Evolutionary conservation across 2,329 filamentous ascomycete species (phyloP), one percentile per base, ranked within the genome.

Genomic region (Botrytis porri): DNA sequence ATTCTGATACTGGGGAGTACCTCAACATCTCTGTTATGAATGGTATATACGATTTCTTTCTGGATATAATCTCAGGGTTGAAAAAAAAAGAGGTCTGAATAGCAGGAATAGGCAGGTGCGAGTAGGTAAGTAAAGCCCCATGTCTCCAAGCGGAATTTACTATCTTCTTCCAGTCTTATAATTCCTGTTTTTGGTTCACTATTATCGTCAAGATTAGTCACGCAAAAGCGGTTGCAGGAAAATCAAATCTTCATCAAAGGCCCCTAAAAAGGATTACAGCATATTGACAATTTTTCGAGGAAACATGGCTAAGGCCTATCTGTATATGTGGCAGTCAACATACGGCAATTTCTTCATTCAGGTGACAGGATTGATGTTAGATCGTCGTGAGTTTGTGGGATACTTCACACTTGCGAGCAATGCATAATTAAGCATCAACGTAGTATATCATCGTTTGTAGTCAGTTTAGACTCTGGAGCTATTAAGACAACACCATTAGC

Each of bases 261-360:
- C 0, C 12, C 12, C 6, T 12, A 1, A n/a, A 51, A 5, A 25
- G 12, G 0, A 51, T 25, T 1, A n/a, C 0, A n/a, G 25, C 14
- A 25, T 1, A 2, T 51, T 51, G 22, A 4, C 10, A 10, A 14
- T 1, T 51, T 51, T n/a, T 51, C 10, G 0, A 51, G 48, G 25
- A n/a, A 51, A 12, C 1, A 2, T n/a, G 48, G 6, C n/a, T 16
- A 0, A 32, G 54, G 54, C 14, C n/a, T 29, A 57, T 16, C 14
- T 29, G n/a, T 18, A 22, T 48, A 9, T 48, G 6, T 57, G n/a
- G 29, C 14, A 29, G n/a, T 32, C 29, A 57, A 32, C 6, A 32
- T 8, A 32, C n/a, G n/a, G 54, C n/a, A n/a, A 32, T n/a, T 29
- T 5, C 16, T 57, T 29, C 25, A 51, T 14, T 51, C 22, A n/a